Evolutionary conservation across 2,329 filamentous ascomycete species (phyloP).

Genomic region (Epichloe hybrida): DNA sequence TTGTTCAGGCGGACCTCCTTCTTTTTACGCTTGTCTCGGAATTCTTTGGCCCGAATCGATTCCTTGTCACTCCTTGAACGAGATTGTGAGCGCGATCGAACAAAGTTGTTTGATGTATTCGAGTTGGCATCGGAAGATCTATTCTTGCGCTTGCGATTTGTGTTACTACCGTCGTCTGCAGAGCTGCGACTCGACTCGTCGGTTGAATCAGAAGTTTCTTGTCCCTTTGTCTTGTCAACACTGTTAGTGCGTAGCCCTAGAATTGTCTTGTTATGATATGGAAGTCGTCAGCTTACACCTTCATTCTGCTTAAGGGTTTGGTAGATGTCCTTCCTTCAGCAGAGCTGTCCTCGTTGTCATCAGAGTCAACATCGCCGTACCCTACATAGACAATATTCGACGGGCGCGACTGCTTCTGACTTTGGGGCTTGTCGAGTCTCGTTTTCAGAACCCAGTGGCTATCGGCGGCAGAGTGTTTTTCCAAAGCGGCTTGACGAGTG

Average conservation of each 20-base stretch:
- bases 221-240: background rate
- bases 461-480: constrained; percentile 52
- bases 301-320: constrained; percentile 16
- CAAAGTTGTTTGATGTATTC: constrained; percentile 8
- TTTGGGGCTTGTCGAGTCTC: constrained; percentile 12
- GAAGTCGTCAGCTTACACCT: constrained; percentile 11
- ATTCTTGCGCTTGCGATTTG: constrained; percentile 13
- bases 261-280: background rate
- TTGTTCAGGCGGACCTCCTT: constrained; percentile 55
- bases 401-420: constrained; percentile 20
- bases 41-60: constrained; percentile 26
- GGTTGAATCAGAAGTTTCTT: constrained; percentile 13
- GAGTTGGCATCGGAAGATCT: constrained; percentile 13
- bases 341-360: constrained; percentile 20
- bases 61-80: constrained; percentile 15
- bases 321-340: constrained; percentile 24
- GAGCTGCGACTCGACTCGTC: constrained; percentile 11
- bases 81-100: constrained; percentile 21
- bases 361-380: constrained; percentile 36
- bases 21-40: constrained; percentile 46
- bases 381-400: constrained; percentile 47
- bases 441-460: constrained; percentile 63
- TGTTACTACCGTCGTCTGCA: constrained; percentile 11
- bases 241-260: background rate
- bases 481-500: constrained; percentile 46